phyloP scores from a whole-genome alignment of 2,329 filamentous ascomycete species.

The Hirsutella thompsonii region DNA sequence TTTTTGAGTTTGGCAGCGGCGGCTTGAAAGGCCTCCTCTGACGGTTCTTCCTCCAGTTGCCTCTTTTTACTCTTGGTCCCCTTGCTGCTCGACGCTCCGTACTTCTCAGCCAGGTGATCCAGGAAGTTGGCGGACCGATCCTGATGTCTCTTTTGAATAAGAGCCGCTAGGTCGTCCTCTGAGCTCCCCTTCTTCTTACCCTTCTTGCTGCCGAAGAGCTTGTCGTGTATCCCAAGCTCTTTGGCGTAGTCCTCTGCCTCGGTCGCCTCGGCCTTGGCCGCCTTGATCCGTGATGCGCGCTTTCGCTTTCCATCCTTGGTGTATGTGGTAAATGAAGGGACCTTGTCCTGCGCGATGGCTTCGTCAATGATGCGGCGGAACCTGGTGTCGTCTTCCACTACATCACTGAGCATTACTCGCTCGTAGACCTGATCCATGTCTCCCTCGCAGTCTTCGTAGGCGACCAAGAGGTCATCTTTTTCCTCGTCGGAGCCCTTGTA shows the following conservation, averaged over 20 bases:
- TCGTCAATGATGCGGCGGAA: slow-evolving; percentile 71
- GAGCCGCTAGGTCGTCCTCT: slow-evolving; percentile 49
- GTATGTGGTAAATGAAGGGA: slow-evolving; percentile 56
- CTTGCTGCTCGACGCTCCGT: slow-evolving; percentile 33
- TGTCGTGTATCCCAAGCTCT: slow-evolving; percentile 61
- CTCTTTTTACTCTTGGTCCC: slow-evolving; percentile 39
- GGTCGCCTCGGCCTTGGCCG: slow-evolving; percentile 51
- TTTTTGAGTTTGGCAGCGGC: slow-evolving; percentile 35
- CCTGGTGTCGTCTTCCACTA: slow-evolving; percentile 71
- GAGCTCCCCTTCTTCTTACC: slow-evolving; percentile 29
- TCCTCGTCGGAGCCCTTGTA: slow-evolving; percentile 88
- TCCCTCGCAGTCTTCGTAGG: slow-evolving; percentile 63
- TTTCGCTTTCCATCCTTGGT: slow-evolving; percentile 58
- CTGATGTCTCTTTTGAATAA: slow-evolving; percentile 63
- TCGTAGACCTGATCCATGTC: slow-evolving; percentile 69
- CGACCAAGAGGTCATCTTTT: slow-evolving; percentile 58
- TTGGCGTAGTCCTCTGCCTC: slow-evolving; percentile 67
- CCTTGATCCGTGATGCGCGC: slow-evolving; percentile 43
- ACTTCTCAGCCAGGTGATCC: slow-evolving; percentile 66
- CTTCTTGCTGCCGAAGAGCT: slow-evolving; percentile 45
- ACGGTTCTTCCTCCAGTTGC: slow-evolving; percentile 48
- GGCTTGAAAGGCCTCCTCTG: slow-evolving; percentile 48
- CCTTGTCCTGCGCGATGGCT: slow-evolving; percentile 59
- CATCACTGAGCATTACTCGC: slow-evolving; percentile 74
- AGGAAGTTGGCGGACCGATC: slow-evolving; percentile 50